These are phyloP conservation scores for Diversispora epigaea DNA, from an alignment of 192 early-diverging fungal species.

Conservation along the genomic window DNA sequence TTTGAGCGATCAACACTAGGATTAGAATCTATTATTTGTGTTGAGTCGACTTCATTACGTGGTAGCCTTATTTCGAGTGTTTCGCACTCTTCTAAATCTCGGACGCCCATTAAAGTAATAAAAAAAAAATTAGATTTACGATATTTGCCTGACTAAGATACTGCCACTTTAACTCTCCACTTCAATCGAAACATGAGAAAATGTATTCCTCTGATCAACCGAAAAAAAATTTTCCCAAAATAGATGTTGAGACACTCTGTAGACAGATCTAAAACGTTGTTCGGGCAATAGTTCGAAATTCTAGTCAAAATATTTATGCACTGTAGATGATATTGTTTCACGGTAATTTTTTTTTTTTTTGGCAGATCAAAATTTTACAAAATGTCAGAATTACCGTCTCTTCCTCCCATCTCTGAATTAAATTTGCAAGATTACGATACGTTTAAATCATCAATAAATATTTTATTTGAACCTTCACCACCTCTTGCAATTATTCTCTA, in stretches of 20 bases:
- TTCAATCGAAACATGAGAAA: conserved; percentile 21
- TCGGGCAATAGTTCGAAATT: too few relatives aligned
- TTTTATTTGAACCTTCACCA: conserved; percentile 83
- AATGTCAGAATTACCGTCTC: background rate
- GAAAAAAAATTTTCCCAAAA: background rate
- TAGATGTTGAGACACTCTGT: too few relatives aligned
- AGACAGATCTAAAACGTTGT: too few relatives aligned
- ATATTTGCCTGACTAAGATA: background rate
- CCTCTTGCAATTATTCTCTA: conserved; percentile 73
- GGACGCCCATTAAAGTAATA: conserved; percentile 18
- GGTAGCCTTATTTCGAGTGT: conserved; percentile 19
- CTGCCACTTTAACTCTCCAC: background rate
- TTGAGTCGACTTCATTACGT: conserved; percentile 19
- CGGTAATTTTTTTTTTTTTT: too few relatives aligned
- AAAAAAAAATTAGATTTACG: too few relatives aligned
- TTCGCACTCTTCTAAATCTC: conserved; percentile 22
- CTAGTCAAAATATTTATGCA: too few relatives aligned
- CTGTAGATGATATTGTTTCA: too few relatives aligned
- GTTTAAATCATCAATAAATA: conserved; percentile 62
- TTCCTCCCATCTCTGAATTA: conserved; percentile 4
- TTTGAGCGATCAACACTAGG: background rate
- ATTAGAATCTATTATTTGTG: background rate
- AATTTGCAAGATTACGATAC: conserved; percentile 32
- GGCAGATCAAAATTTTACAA: too few relatives aligned
- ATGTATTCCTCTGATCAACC: background rate